Evolutionary conservation across 345 rosid genomes (phyloP), one percentile per base, ranked within the genome.

Genomic region (Salix udensis): DNA sequence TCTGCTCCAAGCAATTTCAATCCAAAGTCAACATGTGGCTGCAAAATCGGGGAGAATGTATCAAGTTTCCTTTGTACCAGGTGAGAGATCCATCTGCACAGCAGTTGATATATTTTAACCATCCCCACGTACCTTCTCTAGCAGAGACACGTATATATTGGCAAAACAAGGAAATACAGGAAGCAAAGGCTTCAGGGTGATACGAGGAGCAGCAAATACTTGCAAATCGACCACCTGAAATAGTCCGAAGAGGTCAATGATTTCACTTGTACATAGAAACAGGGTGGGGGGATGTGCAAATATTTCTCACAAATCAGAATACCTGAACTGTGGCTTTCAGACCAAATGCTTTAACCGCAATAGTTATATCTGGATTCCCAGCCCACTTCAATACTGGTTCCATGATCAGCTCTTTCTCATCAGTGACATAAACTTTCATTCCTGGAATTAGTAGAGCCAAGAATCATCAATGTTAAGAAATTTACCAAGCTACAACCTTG

Each of bases 1-100:
- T 96, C 99, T 72, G 94, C 98, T 73, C 99, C 99, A 37, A 93
- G 76, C 75, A 96, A 87, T 83, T 92, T 96, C 18, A 96, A 85
- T 42, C 99, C 99, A 85, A 96, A 96, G 83, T 96, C 99, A 76
- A 96, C 89, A 77, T 93, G 96, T 31, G 98, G 99, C 99, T 96
- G 91, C 86, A 82, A 31, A 77, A 68, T 16, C 69, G 71, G 70
- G 75, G 67, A 67, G 71, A 73, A n/a, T 58, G 28, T 58, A 58
- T 11, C 64, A 26, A 23, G 64, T n/a, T 23, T 58, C 28, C 64
- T 23, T 58, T 24, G 14, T 67, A n/a, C 18, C 55, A n/a, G 23
- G 21, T 12, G 12, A 12, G 34, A 40, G 6, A 77, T 65, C 53
- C 64, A 21, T 30, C 26, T 31, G 70, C 68, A 36, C 48, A 24